A percentile compares a stretch with the other conserved stretches of the same genome.
phyloP scores from a whole-genome alignment of 2,329 filamentous ascomycete genomes.

The Camillea tinctor region DNA sequence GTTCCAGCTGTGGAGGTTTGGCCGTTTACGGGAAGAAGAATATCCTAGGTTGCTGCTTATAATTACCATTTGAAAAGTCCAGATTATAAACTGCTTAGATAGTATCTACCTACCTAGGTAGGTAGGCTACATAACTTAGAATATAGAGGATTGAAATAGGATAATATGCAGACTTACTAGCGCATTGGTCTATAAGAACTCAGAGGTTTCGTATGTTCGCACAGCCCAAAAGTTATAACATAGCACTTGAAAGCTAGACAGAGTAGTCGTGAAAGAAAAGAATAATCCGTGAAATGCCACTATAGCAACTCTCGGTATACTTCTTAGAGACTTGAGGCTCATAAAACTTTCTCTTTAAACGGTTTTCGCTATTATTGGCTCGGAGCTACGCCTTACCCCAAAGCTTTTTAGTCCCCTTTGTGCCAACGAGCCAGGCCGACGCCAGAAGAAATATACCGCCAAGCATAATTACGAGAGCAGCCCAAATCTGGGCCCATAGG shows the following conservation, averaged over 20 bases:
- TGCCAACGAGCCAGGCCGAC: constrained; percentile 6
- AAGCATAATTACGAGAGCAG: constrained; percentile 18
- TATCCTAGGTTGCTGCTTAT: too few species aligned
- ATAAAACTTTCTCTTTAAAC: not conserved
- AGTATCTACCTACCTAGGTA: too few species aligned
- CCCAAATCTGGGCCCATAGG: constrained; percentile 22
- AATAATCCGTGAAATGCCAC: not conserved
- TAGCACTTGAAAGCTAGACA: not conserved
- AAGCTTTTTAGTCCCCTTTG: not conserved
- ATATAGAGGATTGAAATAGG: too few species aligned
- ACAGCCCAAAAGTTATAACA: too few species aligned
- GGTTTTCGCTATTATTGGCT: not conserved
- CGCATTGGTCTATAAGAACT: too few species aligned
- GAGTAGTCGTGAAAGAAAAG: not conserved
- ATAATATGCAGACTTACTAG: too few species aligned
- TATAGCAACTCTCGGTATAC: not conserved
- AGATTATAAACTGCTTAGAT: too few species aligned
- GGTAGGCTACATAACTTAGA: too few species aligned
- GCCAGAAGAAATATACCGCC: constrained; percentile 8
- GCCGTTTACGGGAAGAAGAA: too few species aligned
- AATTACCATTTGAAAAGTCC: too few species aligned
- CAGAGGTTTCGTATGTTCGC: too few species aligned
- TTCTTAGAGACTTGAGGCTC: not conserved
- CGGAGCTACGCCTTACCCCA: not conserved
- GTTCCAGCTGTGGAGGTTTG: too few species aligned